Evolutionary conservation across 306 rosid genomes (phyloP).

Genomic region (Citrullus colocynthis): DNA sequence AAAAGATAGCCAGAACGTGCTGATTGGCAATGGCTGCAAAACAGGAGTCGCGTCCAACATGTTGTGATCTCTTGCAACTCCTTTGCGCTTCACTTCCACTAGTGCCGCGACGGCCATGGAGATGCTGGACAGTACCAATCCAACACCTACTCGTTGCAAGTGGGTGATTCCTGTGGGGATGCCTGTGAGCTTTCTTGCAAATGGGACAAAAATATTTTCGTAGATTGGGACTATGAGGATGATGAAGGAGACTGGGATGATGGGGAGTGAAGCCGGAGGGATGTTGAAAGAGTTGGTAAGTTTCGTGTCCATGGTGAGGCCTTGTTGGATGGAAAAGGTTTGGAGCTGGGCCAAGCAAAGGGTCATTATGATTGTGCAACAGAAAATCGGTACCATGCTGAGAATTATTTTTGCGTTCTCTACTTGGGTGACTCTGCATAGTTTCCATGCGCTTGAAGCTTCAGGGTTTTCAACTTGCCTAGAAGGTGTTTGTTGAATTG

Average conservation of each 20-base stretch:
- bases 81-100: conserved; percentile 60
- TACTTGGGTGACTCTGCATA: conserved; percentile 86
- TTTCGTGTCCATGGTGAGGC: conserved; percentile 62
- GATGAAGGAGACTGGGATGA: conserved; percentile 61
- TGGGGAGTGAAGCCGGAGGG: conserved; percentile 82
- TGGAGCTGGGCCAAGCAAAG: conserved; percentile 92
- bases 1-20: conserved; percentile 74
- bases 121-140: conserved; percentile 58
- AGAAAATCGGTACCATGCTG: conserved; percentile 65
- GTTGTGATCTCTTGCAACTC: conserved; percentile 41
- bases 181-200: conserved; percentile 43
- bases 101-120: conserved; percentile 79
- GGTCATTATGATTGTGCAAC: conserved; percentile 87
- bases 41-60: conserved; percentile 67
- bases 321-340: conserved; percentile 84
- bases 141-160: conserved; percentile 77
- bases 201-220: conserved; percentile 51
- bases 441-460: conserved; percentile 53
- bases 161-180: conserved; percentile 66
- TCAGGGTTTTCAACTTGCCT: conserved; percentile 15
- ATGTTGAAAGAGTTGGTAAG: conserved; percentile 42
- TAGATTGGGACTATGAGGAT: conserved; percentile 58
- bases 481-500: conserved; percentile 26
- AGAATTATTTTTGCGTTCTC: conserved; percentile 72
- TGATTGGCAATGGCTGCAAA: conserved; percentile 61